A percentile compares a stretch with the other conserved stretches of the same genome.
Conservation (phyloP, 805 yeast genomes). For the Scheffersomyces stipitis region DNA sequence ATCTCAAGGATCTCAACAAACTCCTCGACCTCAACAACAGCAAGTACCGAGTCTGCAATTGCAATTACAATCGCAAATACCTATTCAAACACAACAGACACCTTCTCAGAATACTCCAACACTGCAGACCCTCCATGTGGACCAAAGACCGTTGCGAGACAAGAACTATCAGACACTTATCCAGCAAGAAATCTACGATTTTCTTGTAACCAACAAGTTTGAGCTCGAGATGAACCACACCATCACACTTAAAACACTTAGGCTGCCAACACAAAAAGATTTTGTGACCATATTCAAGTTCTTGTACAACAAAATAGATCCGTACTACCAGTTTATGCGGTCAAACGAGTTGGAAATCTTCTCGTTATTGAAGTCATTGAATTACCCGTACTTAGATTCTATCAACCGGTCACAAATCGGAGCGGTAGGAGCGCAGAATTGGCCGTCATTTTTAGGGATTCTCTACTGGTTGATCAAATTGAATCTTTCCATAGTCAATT, state of each 20-base stretch:
- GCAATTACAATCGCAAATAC: neutral
- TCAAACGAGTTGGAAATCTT: constrained; percentile 77
- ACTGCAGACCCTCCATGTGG: constrained; percentile 26
- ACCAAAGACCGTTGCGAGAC: constrained; percentile 80
- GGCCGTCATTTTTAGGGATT: constrained; percentile 84
- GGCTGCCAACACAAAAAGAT: constrained; percentile 84
- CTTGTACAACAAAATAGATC: constrained; percentile 75
- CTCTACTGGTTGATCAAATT: constrained; percentile 76
- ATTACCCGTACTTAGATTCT: constrained; percentile 78
- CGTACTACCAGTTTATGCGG: constrained; percentile 67
- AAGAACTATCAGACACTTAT: constrained; percentile 62
- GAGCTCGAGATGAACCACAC: constrained; percentile 75
- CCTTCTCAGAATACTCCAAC: constrained; percentile 7
- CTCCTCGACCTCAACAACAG: constrained; percentile 8
- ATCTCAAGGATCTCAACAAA: constrained; percentile 15
- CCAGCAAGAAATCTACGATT: constrained; percentile 68
- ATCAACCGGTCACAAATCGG: constrained; percentile 82
- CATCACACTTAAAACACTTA: constrained; percentile 60
- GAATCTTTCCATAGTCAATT: constrained; percentile 33
- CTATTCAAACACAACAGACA: constrained; percentile 5
- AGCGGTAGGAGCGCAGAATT: constrained; percentile 87
- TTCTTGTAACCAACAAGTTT: constrained; percentile 60
- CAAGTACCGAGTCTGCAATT: too few relatives aligned
- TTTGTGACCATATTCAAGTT: constrained; percentile 78
- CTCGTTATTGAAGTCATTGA: constrained; percentile 58